A percentile compares a stretch with the other conserved stretches of the same genome.
These are phyloP conservation scores for Phytophthora pini DNA, from an alignment of 352 stramenopile genomes.

Conservation along the genomic window DNA sequence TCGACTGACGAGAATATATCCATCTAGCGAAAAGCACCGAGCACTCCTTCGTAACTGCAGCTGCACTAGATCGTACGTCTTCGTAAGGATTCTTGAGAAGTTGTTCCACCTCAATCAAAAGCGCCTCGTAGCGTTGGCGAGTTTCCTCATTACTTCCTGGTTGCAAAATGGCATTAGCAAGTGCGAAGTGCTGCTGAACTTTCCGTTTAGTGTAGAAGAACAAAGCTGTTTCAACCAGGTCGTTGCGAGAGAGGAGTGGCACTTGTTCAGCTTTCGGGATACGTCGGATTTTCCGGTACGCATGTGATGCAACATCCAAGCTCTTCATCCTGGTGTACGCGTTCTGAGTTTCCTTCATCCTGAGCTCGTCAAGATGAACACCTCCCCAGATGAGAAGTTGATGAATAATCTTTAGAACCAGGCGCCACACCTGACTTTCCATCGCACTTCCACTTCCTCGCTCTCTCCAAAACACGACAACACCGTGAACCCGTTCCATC, in stretches of 20 bases:
- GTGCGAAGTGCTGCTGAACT: constrained; percentile 68
- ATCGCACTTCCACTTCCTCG: constrained; percentile 49
- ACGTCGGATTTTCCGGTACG: constrained; percentile 35
- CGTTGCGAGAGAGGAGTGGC: constrained; percentile 61
- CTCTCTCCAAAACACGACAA: constrained; percentile 62
- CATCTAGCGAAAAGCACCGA: constrained; percentile 62
- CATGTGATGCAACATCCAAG: constrained; percentile 57
- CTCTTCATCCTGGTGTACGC: constrained; percentile 58
- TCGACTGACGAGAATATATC: constrained; percentile 51
- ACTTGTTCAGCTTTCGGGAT: constrained; percentile 32
- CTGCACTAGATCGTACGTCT: constrained; percentile 48
- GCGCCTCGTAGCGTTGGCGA: constrained; percentile 43
- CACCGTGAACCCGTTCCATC: constrained; percentile 46
- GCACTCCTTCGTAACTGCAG: constrained; percentile 56
- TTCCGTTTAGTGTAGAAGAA: constrained; percentile 72
- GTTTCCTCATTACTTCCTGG: constrained; percentile 19
- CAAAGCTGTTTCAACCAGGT: constrained; percentile 69
- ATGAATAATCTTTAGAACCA: constrained; percentile 52
- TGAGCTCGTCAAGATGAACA: constrained; percentile 48
- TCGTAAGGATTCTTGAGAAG: constrained; percentile 70
- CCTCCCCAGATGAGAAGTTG: constrained; percentile 67
- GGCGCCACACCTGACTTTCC: constrained; percentile 64
- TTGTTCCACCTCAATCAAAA: constrained; percentile 55
- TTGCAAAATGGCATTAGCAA: constrained; percentile 51
- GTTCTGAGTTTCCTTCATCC: constrained; percentile 57